Evolutionary conservation across 1,139 yeast genomes (phyloP).

Genomic region (Yamadazyma aaseri): DNA sequence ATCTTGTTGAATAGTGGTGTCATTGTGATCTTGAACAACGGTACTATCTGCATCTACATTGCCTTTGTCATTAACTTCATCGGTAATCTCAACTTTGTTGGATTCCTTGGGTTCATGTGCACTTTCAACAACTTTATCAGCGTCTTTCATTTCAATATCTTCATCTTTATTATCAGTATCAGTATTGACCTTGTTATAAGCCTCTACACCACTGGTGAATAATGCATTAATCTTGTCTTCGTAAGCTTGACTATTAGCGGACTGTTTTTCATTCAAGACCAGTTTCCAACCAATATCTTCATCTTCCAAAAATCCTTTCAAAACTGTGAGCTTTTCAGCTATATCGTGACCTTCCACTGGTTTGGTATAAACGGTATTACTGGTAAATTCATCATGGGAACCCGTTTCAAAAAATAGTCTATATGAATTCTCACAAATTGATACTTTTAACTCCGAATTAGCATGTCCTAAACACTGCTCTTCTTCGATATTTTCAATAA

Average conservation of each 20-base stretch:
- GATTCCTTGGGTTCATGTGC: slow-evolving; percentile 8
- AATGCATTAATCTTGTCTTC: slow-evolving; percentile 27
- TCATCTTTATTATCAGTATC: slow-evolving; percentile 14
- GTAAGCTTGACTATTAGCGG: slow-evolving; percentile 18
- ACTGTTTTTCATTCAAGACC: slow-evolving; percentile 26
- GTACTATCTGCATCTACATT: slow-evolving; percentile 37
- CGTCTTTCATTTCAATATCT: slow-evolving; percentile 12
- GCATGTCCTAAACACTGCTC: slow-evolving; percentile 67
- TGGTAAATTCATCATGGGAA: slow-evolving; percentile 78
- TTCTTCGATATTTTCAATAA: slow-evolving; percentile 55
- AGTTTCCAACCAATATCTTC: slow-evolving; percentile 41
- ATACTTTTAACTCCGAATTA: slow-evolving; percentile 74
- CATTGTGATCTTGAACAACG: slow-evolving; percentile 38
- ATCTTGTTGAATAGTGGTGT: slow-evolving; percentile 45
- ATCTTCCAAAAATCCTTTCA: slow-evolving; percentile 30
- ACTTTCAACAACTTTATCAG: slow-evolving; percentile 7
- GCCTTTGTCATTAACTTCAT: slow-evolving; percentile 5
- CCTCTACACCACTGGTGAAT: slow-evolving; percentile 33
- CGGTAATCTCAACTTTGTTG: background rate
- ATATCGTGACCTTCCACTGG: slow-evolving; percentile 25
- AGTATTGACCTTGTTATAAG: slow-evolving; percentile 22
- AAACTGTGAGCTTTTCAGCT: slow-evolving; percentile 26
- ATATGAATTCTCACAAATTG: slow-evolving; percentile 77
- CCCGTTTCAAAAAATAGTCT: slow-evolving; percentile 77
- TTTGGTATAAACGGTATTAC: slow-evolving; percentile 47